Evolutionary conservation across 768 basidiomycete genomes (phyloP).

Genomic region (Phylloporus sp.): DNA sequence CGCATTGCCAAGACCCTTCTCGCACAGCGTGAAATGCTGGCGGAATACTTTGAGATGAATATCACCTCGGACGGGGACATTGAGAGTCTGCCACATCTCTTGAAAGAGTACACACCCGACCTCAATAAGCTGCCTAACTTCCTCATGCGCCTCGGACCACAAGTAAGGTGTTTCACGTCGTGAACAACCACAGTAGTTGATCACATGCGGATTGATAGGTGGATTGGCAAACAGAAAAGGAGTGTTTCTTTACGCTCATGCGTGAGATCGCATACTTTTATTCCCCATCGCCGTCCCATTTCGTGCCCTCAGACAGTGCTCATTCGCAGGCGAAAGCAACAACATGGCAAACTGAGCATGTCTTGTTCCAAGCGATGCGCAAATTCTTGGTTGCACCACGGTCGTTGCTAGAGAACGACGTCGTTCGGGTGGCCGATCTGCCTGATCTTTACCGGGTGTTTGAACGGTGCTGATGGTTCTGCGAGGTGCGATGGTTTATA

Average conservation of each 20-base stretch:
- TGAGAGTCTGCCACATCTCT: slow-evolving; percentile 75
- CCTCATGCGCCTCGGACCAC: slow-evolving; percentile 88
- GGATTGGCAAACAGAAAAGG: slow-evolving; percentile 79
- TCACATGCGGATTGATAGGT: slow-evolving; percentile 47
- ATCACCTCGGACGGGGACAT: slow-evolving; percentile 66
- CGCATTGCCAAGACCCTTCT: slow-evolving; percentile 60
- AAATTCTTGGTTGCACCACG: slow-evolving; percentile 69
- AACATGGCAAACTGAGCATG: slow-evolving; percentile 86
- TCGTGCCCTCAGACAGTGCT: slow-evolving; percentile 28
- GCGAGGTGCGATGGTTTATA: not conserved
- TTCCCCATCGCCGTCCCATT: slow-evolving; percentile 42
- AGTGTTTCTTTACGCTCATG: slow-evolving; percentile 83
- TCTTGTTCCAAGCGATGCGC: slow-evolving; percentile 83
- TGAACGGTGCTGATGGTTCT: slow-evolving; percentile 72
- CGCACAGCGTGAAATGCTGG: slow-evolving; percentile 72
- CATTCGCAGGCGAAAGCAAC: slow-evolving; percentile 49
- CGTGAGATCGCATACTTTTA: slow-evolving; percentile 93
- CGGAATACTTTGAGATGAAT: slow-evolving; percentile 83
- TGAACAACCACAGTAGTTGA: not conserved
- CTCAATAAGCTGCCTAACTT: slow-evolving; percentile 87
- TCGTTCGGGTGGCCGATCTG: slow-evolving; percentile 84
- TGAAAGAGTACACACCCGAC: slow-evolving; percentile 87
- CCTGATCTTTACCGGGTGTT: slow-evolving; percentile 94
- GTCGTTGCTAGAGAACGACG: slow-evolving; percentile 62
- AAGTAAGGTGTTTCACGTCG: slow-evolving; percentile 42